Percentiles rank a stretch among this genome's conserved stretches.
Conservation (phyloP, 768 basidiomycete species). For the Lentinus brumalis region DNA sequence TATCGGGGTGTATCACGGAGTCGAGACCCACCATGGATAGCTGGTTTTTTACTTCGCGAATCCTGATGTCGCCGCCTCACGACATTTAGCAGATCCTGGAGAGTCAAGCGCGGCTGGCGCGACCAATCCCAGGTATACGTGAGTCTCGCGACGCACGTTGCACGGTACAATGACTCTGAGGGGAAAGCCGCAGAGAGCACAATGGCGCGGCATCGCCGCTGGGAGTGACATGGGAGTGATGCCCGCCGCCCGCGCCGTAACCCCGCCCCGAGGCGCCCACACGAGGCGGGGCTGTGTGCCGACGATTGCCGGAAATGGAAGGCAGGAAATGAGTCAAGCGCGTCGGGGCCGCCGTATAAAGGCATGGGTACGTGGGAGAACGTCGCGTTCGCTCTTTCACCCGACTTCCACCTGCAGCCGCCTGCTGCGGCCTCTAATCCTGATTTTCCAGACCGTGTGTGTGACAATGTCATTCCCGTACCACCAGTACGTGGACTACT, state of each 20-base stretch:
- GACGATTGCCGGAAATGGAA: constrained; percentile 10
- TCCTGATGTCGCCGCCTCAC: too few species aligned
- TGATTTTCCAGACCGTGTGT: neutral
- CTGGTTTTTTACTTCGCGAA: too few species aligned
- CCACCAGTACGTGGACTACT: constrained; percentile 26
- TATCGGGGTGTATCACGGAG: too few species aligned
- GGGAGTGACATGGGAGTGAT: neutral
- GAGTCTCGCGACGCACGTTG: too few species aligned
- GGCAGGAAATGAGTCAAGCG: constrained; percentile 8
- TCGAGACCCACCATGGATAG: too few species aligned
- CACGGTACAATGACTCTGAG: too few species aligned
- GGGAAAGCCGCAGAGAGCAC: neutral
- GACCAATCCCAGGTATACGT: too few species aligned
- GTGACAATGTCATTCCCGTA: constrained; percentile 26
- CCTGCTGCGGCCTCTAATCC: constrained; percentile 4
- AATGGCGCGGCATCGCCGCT: constrained; percentile 12
- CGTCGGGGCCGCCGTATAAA: constrained; percentile 17
- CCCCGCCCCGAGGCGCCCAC: constrained; percentile 7
- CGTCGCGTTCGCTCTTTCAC: neutral
- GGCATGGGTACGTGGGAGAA: neutral
- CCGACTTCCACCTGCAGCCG: constrained; percentile 10
- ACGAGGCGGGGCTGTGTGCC: constrained; percentile 10
- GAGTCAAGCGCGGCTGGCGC: too few species aligned
- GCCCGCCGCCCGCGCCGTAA: neutral
- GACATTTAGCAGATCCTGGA: too few species aligned